phyloP scores from a whole-genome alignment of 1,139 yeast genomes.

The Nadsonia commutata region DNA sequence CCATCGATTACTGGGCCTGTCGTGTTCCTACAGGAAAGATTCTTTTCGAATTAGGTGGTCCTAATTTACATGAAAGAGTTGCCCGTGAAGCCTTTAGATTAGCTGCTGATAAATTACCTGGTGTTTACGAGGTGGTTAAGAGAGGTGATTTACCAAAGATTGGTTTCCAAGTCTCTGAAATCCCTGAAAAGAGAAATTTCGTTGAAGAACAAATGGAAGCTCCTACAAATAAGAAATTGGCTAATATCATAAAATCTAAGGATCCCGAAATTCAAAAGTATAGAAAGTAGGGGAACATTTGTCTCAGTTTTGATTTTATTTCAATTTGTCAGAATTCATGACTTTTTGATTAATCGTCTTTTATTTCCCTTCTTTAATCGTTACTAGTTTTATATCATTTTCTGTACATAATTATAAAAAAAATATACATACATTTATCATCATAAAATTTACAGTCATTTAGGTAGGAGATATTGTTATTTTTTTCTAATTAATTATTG shows the following conservation, averaged over 20 bases:
- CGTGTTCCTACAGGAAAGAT: constrained; percentile 94
- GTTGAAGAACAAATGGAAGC: constrained; percentile 38
- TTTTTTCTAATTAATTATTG: not conserved
- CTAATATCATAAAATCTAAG: constrained; percentile 23
- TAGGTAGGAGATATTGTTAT: not conserved
- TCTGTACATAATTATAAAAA: not conserved
- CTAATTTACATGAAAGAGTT: constrained; percentile 66
- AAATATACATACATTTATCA: constrained; percentile 2
- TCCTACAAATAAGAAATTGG: constrained; percentile 40
- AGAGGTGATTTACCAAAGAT: constrained; percentile 54
- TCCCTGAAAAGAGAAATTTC: constrained; percentile 36
- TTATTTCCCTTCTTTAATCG: not conserved
- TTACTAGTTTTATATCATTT: not conserved
- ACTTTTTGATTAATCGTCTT: not conserved
- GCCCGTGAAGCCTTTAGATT: constrained; percentile 87
- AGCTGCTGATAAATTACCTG: constrained; percentile 88
- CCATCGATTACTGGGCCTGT: constrained; percentile 93
- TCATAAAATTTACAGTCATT: not conserved
- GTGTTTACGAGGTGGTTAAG: constrained; percentile 74
- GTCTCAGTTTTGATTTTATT: too few relatives aligned
- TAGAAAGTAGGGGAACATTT: constrained; percentile 16
- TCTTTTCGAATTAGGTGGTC: constrained; percentile 72
- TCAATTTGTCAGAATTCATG: not conserved
- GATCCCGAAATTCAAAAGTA: constrained; percentile 22
- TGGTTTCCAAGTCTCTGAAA: constrained; percentile 38